Percentiles rank a stretch among this genome's conserved stretches.
Evolutionary conservation across 1,284 basidiomycete species (phyloP).

Genomic region (Ganoderma sinense): DNA sequence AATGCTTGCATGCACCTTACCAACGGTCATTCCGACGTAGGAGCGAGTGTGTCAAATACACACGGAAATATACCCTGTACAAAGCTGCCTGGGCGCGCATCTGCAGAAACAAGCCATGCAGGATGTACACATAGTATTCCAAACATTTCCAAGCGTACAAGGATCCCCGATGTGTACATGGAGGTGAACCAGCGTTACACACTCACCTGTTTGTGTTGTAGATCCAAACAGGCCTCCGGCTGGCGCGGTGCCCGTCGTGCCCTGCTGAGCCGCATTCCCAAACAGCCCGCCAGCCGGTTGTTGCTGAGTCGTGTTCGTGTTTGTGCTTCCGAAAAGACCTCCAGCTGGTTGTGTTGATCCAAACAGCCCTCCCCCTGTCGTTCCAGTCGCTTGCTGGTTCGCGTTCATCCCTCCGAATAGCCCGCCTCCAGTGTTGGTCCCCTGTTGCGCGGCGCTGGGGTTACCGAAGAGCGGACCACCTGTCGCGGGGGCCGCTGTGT

Average conservation of each 20-base stretch:
- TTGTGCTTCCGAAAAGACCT: constrained; percentile 41
- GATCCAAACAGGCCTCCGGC: constrained; percentile 27
- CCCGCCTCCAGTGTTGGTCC: constrained; percentile 13
- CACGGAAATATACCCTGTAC: not conserved
- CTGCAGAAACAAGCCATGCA: not conserved
- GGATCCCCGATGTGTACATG: not conserved
- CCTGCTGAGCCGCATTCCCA: constrained; percentile 33
- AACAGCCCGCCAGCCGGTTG: constrained; percentile 35
- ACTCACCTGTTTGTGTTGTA: constrained; percentile 19
- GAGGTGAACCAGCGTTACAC: not conserved
- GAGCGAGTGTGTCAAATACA: not conserved
- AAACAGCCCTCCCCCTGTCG: constrained; percentile 22
- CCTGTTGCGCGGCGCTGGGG: constrained; percentile 17
- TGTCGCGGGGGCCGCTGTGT: constrained; percentile 10
- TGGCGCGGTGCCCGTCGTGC: not conserved
- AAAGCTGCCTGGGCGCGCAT: not conserved
- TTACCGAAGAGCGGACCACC: constrained; percentile 29
- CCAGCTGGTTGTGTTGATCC: constrained; percentile 32
- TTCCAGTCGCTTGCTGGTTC: constrained; percentile 14
- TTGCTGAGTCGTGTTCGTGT: constrained; percentile 7
- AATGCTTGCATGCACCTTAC: not conserved
- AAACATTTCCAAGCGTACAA: not conserved
- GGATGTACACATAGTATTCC: not conserved
- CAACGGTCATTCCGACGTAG: not conserved
- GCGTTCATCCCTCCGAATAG: constrained; percentile 21